Evolutionary conservation across 2,329 filamentous ascomycete species (phyloP).

Genomic region (Drechslera avenae): DNA sequence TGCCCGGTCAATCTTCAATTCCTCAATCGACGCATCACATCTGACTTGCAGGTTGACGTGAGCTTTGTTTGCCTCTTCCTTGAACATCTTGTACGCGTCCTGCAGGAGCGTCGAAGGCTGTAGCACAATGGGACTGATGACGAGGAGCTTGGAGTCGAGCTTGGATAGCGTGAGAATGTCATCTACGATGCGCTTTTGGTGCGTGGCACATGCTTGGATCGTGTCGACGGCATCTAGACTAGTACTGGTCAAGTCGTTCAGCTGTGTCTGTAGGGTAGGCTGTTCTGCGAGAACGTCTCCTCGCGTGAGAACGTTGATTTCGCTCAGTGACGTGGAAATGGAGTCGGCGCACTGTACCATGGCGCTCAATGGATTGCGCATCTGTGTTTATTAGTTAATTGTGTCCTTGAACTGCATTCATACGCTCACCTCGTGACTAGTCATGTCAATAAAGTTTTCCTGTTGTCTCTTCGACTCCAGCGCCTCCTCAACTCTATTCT

Average conservation of each 20-base stretch:
- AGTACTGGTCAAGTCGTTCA: constrained; percentile 7
- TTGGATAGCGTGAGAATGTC: constrained; percentile 28
- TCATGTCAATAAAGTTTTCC: constrained; percentile 36
- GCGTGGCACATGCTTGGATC: constrained; percentile 35
- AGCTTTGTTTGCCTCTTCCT: constrained; percentile 24
- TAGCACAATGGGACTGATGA: constrained; percentile 23
- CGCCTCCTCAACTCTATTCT: constrained; percentile 17
- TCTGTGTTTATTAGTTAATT: constrained; percentile 12
- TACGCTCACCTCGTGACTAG: constrained; percentile 20
- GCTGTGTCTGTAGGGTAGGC: not conserved
- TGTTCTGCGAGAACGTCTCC: not conserved
- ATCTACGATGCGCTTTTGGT: constrained; percentile 40
- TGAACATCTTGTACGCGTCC: constrained; percentile 30
- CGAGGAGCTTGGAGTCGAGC: constrained; percentile 28
- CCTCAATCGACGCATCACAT: constrained; percentile 16
- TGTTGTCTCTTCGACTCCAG: constrained; percentile 27
- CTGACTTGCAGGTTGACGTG: constrained; percentile 13
- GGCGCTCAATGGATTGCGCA: constrained; percentile 37
- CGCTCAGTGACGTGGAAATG: constrained; percentile 12
- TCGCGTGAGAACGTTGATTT: constrained; percentile 4
- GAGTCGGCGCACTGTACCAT: constrained; percentile 36
- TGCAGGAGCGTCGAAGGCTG: constrained; percentile 24
- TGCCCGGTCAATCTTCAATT: constrained; percentile 18
- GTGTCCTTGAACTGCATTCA: not conserved
- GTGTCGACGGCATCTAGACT: constrained; percentile 28